Evolutionary conservation across 116 monocot genomes (phyloP).

Genomic region (Thalassia testudinum): DNA sequence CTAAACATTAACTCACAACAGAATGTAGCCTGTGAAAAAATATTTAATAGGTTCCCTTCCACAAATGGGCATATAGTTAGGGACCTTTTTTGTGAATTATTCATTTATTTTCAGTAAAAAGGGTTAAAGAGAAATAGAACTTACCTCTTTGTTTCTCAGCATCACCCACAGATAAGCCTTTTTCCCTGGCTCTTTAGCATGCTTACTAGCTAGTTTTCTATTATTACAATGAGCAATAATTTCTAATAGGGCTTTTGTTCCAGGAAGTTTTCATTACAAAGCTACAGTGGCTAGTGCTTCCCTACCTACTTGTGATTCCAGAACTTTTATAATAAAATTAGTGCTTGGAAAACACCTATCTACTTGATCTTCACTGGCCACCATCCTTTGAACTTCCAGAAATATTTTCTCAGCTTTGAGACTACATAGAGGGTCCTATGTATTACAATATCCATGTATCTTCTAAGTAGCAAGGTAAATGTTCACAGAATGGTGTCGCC

Average conservation of each 20-base stretch:
- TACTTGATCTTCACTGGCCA: not conserved
- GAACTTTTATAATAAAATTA: conserved; percentile 34
- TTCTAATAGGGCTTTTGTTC: conserved; percentile 35
- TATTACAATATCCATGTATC: conserved; percentile 91
- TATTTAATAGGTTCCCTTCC: no score
- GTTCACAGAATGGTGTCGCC: conserved; percentile 67
- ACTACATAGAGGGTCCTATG: conserved; percentile 63
- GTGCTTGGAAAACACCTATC: conserved; percentile 37
- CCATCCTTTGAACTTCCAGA: conserved; percentile 17
- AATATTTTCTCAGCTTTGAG: conserved; percentile 62
- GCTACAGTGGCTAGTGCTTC: conserved; percentile 42
- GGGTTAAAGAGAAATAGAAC: no score
- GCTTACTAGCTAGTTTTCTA: conserved; percentile 55
- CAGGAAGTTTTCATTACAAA: conserved; percentile 42
- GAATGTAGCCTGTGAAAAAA: no score
- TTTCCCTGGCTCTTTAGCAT: conserved; percentile 63
- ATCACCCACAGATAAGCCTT: conserved; percentile 73
- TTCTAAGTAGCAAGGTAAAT: conserved; percentile 81
- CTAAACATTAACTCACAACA: no score
- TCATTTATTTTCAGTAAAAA: no score
- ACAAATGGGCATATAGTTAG: no score
- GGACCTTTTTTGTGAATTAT: no score
- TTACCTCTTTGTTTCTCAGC: no score
- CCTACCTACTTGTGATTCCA: conserved; percentile 44
- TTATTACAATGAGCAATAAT: conserved; percentile 75